Conservation (phyloP, 768 basidiomycete genomes). For the Clitopilus passeckerianus region DNA sequence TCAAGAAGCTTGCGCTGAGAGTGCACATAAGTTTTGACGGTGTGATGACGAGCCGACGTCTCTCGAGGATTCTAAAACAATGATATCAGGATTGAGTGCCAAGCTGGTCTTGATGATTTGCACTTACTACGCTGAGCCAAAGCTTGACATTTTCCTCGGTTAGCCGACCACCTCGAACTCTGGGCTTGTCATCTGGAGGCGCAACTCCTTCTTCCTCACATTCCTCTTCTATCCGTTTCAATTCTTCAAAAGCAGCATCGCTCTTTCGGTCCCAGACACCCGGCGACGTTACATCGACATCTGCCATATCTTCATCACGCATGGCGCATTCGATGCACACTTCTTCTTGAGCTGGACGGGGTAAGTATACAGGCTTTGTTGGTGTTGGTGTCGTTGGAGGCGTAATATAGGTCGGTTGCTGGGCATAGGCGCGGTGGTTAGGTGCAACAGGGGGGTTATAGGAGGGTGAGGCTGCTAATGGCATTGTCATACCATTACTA, state of each 20-base stretch:
- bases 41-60: conserved; percentile 79
- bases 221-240: conserved; percentile 66
- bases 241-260: conserved; percentile 76
- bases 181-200: conserved; percentile 51
- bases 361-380: conserved; percentile 58
- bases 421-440: conserved; percentile 61
- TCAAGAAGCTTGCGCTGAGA: conserved; percentile 77
- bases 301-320: conserved; percentile 98
- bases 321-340: conserved; percentile 96
- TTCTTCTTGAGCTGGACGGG: conserved; percentile 65
- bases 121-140: conserved; percentile 74
- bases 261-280: conserved; percentile 92
- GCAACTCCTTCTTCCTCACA: conserved; percentile 52
- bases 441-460: conserved; percentile 65
- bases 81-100: conserved; percentile 1
- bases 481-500: conserved; percentile 43
- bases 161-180: conserved; percentile 61
- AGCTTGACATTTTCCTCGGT: conserved; percentile 76
- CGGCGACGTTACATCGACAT: conserved; percentile 81
- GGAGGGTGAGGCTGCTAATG: conserved; percentile 52
- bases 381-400: conserved; percentile 48
- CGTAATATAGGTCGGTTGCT: conserved; percentile 75
- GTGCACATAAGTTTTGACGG: conserved; percentile 77
- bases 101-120: background rate
- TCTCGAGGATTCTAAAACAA: conserved; percentile 79